These are phyloP conservation scores for Plasmodium knowlesi DNA, from an alignment of 169 alveolate genomes.

Conservation along the genomic window DNA sequence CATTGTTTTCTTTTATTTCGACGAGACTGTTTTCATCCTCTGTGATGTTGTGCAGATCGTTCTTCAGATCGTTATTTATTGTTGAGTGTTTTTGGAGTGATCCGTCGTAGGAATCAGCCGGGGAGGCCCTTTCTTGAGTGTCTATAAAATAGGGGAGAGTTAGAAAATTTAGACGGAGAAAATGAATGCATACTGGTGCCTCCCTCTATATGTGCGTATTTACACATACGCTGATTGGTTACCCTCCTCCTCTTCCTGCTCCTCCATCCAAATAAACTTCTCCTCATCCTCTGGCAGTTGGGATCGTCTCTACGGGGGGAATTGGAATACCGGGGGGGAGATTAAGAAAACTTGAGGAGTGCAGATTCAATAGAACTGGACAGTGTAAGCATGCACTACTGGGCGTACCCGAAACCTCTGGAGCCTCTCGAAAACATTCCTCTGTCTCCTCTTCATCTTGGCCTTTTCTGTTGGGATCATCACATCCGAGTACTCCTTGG, in stretches of 20 bases:
- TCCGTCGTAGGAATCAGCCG: neutral
- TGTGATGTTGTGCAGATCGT: neutral
- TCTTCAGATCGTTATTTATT: neutral
- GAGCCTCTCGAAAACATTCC: constrained; percentile 25
- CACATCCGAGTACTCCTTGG: constrained; percentile 40
- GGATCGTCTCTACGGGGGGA: constrained; percentile 30
- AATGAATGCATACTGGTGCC: neutral
- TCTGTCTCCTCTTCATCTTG: constrained; percentile 60
- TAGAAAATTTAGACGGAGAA: neutral
- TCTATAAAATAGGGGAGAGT: neutral
- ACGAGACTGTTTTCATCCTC: neutral
- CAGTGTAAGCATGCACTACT: neutral
- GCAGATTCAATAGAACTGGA: no score
- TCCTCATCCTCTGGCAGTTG: constrained; percentile 31
- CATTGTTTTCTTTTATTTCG: constrained; percentile 12
- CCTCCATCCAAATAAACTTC: constrained; percentile 72
- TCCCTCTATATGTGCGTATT: neutral
- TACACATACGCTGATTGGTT: neutral
- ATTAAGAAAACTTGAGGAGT: neutral
- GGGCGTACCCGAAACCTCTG: constrained; percentile 41
- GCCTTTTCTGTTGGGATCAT: constrained; percentile 63
- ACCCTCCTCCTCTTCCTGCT: constrained; percentile 27
- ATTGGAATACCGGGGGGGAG: neutral
- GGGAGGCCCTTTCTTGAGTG: neutral
- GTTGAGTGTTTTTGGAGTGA: neutral